These are phyloP conservation scores for Blastobotrys capitulatus DNA, from an alignment of 1,139 yeast species.

Conservation along the genomic window DNA sequence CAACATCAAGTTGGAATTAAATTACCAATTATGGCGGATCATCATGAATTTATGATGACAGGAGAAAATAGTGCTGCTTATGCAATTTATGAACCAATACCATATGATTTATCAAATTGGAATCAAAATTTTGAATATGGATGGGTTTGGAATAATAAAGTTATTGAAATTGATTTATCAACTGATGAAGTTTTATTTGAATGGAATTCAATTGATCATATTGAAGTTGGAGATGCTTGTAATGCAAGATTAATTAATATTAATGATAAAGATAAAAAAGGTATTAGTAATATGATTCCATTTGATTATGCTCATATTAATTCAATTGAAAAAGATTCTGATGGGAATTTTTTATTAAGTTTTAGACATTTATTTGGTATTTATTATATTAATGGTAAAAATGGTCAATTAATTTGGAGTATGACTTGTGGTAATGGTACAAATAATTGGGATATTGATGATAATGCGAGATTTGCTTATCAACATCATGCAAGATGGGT, in stretches of 20 bases:
- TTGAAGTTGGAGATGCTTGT: conserved; percentile 35
- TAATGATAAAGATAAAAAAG: conserved; percentile 32
- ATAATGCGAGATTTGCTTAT: conserved; percentile 4
- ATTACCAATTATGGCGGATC: conserved; percentile 14
- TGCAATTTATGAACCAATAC: conserved; percentile 14
- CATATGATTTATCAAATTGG: conserved; percentile 9
- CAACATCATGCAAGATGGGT: conserved; percentile 12
- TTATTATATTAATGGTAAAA: conserved; percentile 36
- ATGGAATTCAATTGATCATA: conserved; percentile 39
- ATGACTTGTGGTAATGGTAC: background rate
- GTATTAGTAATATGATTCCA: conserved; percentile 31
- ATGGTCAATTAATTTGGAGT: conserved; percentile 37
- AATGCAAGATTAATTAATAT: conserved; percentile 28
- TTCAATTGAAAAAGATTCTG: conserved; percentile 38
- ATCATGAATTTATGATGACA: conserved; percentile 15
- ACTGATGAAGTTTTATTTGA: conserved; percentile 38
- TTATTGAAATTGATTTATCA: conserved; percentile 33
- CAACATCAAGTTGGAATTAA: conserved; percentile 12
- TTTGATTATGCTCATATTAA: conserved; percentile 43
- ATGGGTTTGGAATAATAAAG: conserved; percentile 12
- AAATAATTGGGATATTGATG: background rate
- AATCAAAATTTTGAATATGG: background rate
- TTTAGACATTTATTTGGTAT: conserved; percentile 38
- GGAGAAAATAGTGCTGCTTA: conserved; percentile 11
- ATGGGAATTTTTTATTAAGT: conserved; percentile 38